Evolutionary conservation across 1,284 basidiomycete species (phyloP).

Genomic region (Acaromyces ingoldii): DNA sequence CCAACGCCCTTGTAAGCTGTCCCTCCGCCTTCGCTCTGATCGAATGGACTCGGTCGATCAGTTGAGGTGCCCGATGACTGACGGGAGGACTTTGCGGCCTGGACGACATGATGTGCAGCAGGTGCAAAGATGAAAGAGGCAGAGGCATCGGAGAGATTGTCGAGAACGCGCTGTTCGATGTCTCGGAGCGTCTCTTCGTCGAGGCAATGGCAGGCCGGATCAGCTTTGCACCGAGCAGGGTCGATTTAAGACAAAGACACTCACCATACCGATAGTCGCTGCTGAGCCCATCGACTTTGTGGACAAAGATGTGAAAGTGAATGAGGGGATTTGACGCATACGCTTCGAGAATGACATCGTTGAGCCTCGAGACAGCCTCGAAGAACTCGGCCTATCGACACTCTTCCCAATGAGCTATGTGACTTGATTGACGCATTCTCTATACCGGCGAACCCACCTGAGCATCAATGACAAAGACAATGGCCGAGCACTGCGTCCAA

Average conservation of each 20-base stretch:
- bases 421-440: no score
- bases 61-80: background rate
- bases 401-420: no score
- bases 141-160: conserved; percentile 39
- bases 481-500: conserved; percentile 46
- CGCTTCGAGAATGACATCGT: conserved; percentile 49
- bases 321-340: conserved; percentile 70
- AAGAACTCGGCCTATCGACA: conserved; percentile 56
- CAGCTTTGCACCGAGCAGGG: background rate
- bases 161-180: conserved; percentile 41
- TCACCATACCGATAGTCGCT: conserved; percentile 86
- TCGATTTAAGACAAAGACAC: no score
- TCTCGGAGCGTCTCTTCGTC: conserved; percentile 35
- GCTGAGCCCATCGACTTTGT: conserved; percentile 87
- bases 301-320: conserved; percentile 87
- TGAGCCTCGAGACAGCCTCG: conserved; percentile 69
- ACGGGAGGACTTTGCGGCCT: background rate
- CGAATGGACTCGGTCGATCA: no score
- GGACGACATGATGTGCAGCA: background rate
- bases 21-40: background rate
- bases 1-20: background rate
- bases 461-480: conserved; percentile 96
- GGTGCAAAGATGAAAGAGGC: conserved; percentile 15
- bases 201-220: background rate
- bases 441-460: conserved; percentile 53